Base-by-base conservation (phyloP, 1,139 yeast species). In the Candida neerlandica region DNA sequence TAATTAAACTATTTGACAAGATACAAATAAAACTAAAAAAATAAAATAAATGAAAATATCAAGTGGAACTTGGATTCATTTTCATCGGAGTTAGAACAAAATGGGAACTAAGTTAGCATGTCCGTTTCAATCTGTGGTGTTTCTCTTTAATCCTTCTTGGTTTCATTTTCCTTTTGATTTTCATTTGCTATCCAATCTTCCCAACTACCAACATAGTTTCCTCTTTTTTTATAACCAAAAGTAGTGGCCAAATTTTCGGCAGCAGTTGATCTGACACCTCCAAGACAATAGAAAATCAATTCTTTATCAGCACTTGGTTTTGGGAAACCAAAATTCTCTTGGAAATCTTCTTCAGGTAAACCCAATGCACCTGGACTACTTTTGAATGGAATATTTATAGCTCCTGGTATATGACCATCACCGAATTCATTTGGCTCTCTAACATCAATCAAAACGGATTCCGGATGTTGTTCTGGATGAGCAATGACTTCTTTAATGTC, bases 321-420 rank as follows among this genome's bases (percentile, higher is more conserved):
- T n/a, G 75, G 77, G 62, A 91, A 85, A 14, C 96, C 94, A 70
- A 92, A 91, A 48, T 81, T 75, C 37, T 87, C 89, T 59, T 82
- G 78, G 62, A 95, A 94, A 57, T 89, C 96, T 48, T 88, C 96
- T 6, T 80, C 77, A 2, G 85, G 71, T 51, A 94, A 78, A 48
- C 89, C 90, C 55, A 94, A 77, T 0, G 98, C 98, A n/a, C 96
- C 96, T 0, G 98, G 98, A 14, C 92, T 82, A 6, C 96, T 84
- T 63, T 90, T 91, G 72, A 85, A 86, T 16, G 99, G 99, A 51
- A 94, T 80, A 65, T 94, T 94, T 55, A 91, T 70, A 12, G 99
- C 86, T 27, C 83, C 80, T 27, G 97, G 97, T 59, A 94, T 87
- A 64, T 78, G 80, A 34, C 90, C 91, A 52, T 75, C 83, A 43